These are phyloP conservation scores for Aspergillus neotritici DNA, from an alignment of 2,329 filamentous ascomycete species.

Conservation along the genomic window DNA sequence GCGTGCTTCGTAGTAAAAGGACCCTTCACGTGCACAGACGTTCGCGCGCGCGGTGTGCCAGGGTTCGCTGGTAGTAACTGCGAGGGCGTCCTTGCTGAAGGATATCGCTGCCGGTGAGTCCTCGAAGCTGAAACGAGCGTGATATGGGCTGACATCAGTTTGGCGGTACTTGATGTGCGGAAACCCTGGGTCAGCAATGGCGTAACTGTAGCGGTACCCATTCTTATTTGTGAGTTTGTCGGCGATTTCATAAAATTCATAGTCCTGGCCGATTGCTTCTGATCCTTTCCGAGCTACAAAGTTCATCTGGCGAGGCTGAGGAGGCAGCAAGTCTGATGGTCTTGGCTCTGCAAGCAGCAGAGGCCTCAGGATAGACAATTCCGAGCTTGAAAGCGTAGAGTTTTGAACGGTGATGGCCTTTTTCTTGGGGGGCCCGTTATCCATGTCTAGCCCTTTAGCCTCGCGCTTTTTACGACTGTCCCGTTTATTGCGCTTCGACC, in stretches of 20 bases:
- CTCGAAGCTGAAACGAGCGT: constrained; percentile 83
- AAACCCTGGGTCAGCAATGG: constrained; percentile 82
- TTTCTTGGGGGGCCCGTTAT: constrained; percentile 34
- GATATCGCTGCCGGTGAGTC: constrained; percentile 82
- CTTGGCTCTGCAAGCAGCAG: constrained; percentile 37
- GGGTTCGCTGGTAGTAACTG: constrained; percentile 85
- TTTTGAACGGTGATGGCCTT: constrained; percentile 24
- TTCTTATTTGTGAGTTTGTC: constrained; percentile 58
- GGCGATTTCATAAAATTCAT: constrained; percentile 40
- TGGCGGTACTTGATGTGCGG: constrained; percentile 86
- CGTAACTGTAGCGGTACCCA: constrained; percentile 81
- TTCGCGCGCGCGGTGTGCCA: constrained; percentile 90
- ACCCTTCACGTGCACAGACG: constrained; percentile 79
- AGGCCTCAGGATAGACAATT: constrained; percentile 37
- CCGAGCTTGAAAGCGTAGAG: constrained; percentile 32
- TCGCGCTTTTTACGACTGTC: constrained; percentile 42
- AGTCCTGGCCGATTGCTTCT: constrained; percentile 28
- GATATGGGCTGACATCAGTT: constrained; percentile 78
- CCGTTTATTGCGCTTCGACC: constrained; percentile 38
- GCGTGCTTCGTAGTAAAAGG: constrained; percentile 91
- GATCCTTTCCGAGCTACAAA: constrained; percentile 33
- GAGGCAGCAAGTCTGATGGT: constrained; percentile 33
- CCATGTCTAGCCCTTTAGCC: constrained; percentile 37
- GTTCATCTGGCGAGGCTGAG: constrained; percentile 38
- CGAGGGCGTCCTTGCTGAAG: constrained; percentile 67